Conservation (phyloP, 768 basidiomycete species). For the Lactarius pseudohatsudake region DNA sequence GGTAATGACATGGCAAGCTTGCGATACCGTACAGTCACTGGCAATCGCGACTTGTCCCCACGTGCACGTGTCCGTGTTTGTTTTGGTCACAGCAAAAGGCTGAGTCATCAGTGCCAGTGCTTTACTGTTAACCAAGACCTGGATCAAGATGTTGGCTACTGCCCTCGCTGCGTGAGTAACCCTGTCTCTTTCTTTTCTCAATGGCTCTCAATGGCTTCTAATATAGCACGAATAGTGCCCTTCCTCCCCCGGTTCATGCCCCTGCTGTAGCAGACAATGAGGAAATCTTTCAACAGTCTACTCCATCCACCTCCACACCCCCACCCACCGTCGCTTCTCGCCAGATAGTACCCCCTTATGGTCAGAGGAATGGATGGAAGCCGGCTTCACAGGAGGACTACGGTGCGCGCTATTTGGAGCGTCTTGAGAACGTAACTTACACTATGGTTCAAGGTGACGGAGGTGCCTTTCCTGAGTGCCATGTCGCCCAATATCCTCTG, state of each 20-base stretch:
- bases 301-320: conserved; percentile 33
- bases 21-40: not conserved
- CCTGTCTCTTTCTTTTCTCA: not conserved
- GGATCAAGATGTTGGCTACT: conserved; percentile 43
- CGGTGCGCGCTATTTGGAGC: conserved; percentile 47
- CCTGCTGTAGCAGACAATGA: conserved; percentile 61
- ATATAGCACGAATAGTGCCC: conserved; percentile 45
- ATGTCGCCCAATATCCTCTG: conserved; percentile 94
- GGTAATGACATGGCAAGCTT: conserved; percentile 15
- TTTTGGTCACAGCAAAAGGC: not conserved
- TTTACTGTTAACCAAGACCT: not conserved
- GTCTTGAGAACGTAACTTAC: conserved; percentile 19
- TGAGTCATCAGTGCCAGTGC: not conserved
- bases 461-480: conserved; percentile 91
- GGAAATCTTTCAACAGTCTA: conserved; percentile 43
- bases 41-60: not conserved
- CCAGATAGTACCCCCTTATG: conserved; percentile 73
- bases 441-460: conserved; percentile 58
- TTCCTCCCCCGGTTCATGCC: conserved; percentile 65
- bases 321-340: conserved; percentile 50
- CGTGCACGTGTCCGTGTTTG: conserved; percentile 1
- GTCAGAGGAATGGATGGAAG: conserved; percentile 82
- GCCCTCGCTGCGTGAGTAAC: conserved; percentile 74
- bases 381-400: conserved; percentile 83
- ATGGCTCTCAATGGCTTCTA: conserved; percentile 22